Base-by-base conservation (phyloP, 139 green algal species). In the Haematococcus sp. region DNA sequence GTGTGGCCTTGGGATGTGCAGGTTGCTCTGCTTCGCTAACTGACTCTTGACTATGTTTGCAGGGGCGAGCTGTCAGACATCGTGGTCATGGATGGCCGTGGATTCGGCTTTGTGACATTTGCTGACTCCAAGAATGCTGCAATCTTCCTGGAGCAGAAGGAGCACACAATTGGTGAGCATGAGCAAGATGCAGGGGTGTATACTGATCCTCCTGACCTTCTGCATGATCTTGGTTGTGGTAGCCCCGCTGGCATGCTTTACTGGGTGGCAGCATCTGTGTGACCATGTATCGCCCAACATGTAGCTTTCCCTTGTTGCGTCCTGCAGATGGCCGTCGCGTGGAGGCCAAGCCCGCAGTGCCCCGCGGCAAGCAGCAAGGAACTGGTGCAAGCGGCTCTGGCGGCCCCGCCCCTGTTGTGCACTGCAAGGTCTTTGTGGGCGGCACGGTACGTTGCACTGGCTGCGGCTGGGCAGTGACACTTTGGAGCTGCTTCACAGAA, bases 51-150 rank as follows among this genome's bases (percentile, higher is more conserved):
- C n/a, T n/a, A 49, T 49, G 11, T 49, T 34, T 72, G 40, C 76
- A 92, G 87, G 86, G 89, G 89, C 46, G 84, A 90, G 51, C 68
- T 94, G 1, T 69, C 78, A 1, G 89, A 94, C 61, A 76, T 78
- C 44, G 84, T 89, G 16, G 75, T 92, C n/a, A 91, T 94, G 87
- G 79, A 84, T 28, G 86, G 88, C 32, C 78, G 90, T 27, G 85
- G 85, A 33, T 94, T 92, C 75, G 89, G 84, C 20, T 94, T 94
- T 77, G 84, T 94, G n/a, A 94, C 89, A 2, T 94, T 88, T 49
- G 35, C 66, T 0, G 79, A 87, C 63, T 66, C 81, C 22, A 52
- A 72, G 0, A 76, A 63, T 35, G 87, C 89, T 19, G 76, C 86
- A 33, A 64, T 69, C 27, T 94, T 94, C 66, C 68, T 94, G 20